A percentile compares a stretch with the other conserved stretches of the same genome.
Conservation (phyloP, 805 yeast species). For the Candida pseudoglaebosa region DNA sequence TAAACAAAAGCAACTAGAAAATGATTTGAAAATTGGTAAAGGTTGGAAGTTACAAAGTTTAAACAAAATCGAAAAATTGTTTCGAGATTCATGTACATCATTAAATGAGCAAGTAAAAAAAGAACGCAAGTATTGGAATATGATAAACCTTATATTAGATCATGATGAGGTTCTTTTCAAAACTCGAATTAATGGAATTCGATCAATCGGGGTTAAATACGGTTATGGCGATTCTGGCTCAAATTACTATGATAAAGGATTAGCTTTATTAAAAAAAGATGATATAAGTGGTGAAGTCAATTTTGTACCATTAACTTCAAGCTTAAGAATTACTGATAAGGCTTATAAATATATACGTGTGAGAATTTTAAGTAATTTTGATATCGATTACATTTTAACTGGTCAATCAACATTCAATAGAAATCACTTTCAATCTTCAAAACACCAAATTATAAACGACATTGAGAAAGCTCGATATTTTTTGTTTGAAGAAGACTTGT, state of each 20-base stretch:
- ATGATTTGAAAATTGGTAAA: conserved; percentile 43
- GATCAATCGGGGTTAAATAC: conserved; percentile 75
- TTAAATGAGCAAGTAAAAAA: conserved; percentile 51
- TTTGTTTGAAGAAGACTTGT: conserved; percentile 86
- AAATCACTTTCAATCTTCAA: conserved; percentile 1
- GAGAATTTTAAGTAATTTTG: conserved; percentile 51
- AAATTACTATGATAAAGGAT: conserved; percentile 65
- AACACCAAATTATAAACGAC: conserved; percentile 39
- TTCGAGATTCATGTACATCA: conserved; percentile 48
- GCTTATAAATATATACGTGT: conserved; percentile 53
- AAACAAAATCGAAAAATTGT: conserved; percentile 46
- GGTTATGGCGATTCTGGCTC: conserved; percentile 94
- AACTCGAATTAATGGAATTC: conserved; percentile 41
- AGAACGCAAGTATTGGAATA: conserved; percentile 69
- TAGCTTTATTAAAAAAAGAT: conserved; percentile 63
- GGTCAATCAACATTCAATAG: conserved; percentile 49
- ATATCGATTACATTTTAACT: conserved; percentile 49
- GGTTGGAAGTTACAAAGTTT: conserved; percentile 87
- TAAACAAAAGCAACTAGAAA: conserved; percentile 25
- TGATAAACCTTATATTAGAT: conserved; percentile 40
- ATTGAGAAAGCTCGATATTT: conserved; percentile 67
- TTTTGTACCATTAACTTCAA: conserved; percentile 27
- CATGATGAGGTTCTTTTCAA: conserved; percentile 64
- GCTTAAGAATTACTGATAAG: conserved; percentile 32
- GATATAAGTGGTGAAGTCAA: conserved; percentile 27